phyloP scores from a whole-genome alignment of 257 asterid species.

The Primulina eburnea region DNA sequence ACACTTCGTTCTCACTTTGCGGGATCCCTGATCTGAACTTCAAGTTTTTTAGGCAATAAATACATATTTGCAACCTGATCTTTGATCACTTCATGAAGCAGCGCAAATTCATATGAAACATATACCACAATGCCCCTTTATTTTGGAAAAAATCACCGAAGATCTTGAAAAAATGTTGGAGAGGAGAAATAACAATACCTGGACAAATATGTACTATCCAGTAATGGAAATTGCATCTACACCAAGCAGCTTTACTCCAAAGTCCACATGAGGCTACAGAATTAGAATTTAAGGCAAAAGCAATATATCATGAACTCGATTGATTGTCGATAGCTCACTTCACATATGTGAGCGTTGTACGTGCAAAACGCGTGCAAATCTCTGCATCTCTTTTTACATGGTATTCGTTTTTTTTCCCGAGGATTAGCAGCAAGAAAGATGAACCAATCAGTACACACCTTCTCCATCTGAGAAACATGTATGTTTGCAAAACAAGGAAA shows the following conservation, averaged over 20 bases:
- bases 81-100: constrained; percentile 65
- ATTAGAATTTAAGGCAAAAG: neutral
- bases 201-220: constrained; percentile 77
- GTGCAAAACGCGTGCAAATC: neutral
- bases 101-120: neutral
- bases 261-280: constrained; percentile 94
- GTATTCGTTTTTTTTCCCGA: neutral
- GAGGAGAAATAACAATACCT: constrained; percentile 37
- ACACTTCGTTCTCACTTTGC: constrained; percentile 49
- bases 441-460: constrained; percentile 41
- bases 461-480: constrained; percentile 85
- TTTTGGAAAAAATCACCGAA: no score
- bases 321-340: neutral
- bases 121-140: no score
- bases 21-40: constrained; percentile 82
- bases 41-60: constrained; percentile 94
- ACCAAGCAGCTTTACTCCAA: constrained; percentile 87
- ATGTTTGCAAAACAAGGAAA: constrained; percentile 95
- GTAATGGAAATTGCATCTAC: constrained; percentile 96
- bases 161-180: no score
- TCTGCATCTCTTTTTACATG: neutral
- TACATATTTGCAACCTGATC: constrained; percentile 96
- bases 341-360: no score
- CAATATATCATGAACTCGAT: constrained; percentile 4
- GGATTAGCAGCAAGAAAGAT: constrained; percentile 9